phyloP scores from a whole-genome alignment of 2,329 filamentous ascomycete species.

The Aureobasidium uvarum region DNA sequence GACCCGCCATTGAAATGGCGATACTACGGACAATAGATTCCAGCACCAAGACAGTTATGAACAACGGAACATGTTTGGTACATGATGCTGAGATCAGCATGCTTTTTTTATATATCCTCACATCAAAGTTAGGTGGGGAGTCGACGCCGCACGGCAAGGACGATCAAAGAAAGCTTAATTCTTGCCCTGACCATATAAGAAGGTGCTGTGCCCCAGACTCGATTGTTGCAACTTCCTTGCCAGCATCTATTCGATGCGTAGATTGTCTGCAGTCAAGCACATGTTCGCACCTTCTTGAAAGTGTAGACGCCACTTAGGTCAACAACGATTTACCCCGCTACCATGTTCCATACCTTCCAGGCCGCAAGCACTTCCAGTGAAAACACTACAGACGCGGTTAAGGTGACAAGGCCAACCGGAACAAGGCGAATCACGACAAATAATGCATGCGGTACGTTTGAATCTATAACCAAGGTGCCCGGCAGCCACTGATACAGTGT shows the following conservation, averaged over 20 bases:
- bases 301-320: neutral
- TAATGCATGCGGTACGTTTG: constrained; percentile 64
- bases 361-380: constrained; percentile 35
- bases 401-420: constrained; percentile 39
- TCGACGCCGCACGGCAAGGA: neutral
- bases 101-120: neutral
- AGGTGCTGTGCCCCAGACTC: neutral
- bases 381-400: constrained; percentile 35
- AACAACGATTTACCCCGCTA: neutral
- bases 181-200: neutral
- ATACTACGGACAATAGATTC: constrained; percentile 42
- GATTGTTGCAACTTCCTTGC: neutral
- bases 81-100: neutral
- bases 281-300: neutral
- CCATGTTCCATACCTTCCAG: constrained; percentile 51
- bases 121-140: neutral
- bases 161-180: constrained; percentile 19
- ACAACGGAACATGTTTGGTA: neutral
- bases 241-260: neutral
- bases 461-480: too few relatives aligned
- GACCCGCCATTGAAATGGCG: constrained; percentile 46
- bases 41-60: too few relatives aligned
- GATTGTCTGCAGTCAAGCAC: neutral
- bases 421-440: constrained; percentile 49
- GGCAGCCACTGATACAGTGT: neutral